phyloP scores from a whole-genome alignment of 1,284 basidiomycete genomes.

The Tilletia setariae region DNA sequence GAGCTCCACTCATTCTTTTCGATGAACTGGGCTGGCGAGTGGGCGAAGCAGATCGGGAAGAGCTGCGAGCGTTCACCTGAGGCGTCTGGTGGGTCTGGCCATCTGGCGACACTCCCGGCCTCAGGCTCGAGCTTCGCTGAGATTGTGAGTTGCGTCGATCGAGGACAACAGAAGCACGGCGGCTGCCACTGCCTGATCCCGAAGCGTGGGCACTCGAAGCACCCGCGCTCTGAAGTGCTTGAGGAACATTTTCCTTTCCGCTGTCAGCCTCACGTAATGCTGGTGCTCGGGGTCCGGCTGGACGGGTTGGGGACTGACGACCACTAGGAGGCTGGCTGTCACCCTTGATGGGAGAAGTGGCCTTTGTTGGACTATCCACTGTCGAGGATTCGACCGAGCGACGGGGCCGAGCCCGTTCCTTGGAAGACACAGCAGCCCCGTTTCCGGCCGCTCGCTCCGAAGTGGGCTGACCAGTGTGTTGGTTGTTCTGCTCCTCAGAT shows the following conservation, averaged over 20 bases:
- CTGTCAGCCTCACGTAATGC: neutral
- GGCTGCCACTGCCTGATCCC: neutral
- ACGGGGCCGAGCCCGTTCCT: conserved; percentile 31
- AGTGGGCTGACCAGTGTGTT: neutral
- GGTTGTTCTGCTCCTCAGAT: conserved; percentile 24
- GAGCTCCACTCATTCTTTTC: conserved; percentile 23
- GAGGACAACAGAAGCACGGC: neutral
- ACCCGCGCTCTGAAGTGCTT: neutral
- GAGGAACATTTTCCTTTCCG: neutral
- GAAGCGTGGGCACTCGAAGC: too few relatives aligned
- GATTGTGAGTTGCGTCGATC: conserved; percentile 3
- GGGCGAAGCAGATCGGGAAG: conserved; percentile 24
- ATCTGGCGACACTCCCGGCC: neutral
- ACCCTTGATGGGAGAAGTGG: neutral
- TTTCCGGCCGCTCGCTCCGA: neutral
- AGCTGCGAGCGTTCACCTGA: conserved; percentile 1
- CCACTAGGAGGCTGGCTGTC: neutral
- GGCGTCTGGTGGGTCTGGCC: neutral
- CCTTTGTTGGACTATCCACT: neutral
- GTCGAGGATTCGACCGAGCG: conserved; percentile 21
- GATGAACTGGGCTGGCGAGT: conserved; percentile 29
- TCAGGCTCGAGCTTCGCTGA: conserved; percentile 3
- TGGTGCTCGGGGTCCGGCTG: conserved; percentile 4
- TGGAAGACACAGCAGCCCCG: neutral
- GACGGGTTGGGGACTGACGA: conserved; percentile 7